Evolutionary conservation across 2,329 filamentous ascomycete genomes (phyloP).

Genomic region (Fusarium siculi): DNA sequence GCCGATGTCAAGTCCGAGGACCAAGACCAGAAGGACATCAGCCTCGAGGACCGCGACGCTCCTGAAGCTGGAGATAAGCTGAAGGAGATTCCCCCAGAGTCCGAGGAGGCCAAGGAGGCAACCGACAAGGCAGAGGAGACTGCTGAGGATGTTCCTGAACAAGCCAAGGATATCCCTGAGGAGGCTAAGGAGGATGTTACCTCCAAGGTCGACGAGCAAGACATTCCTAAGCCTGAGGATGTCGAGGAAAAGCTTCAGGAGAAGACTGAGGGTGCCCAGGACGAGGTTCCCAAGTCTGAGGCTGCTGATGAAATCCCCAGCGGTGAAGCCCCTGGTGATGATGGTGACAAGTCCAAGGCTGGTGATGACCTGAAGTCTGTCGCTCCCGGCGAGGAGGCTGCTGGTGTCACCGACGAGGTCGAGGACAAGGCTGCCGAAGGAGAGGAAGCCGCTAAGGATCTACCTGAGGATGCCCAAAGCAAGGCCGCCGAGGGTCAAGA

Average conservation of each 20-base stretch:
- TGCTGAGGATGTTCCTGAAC: conserved; percentile 20
- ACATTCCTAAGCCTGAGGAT: conserved; percentile 22
- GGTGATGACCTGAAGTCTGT: conserved; percentile 57
- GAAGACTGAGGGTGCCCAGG: conserved; percentile 24
- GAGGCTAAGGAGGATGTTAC: conserved; percentile 27
- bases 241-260: conserved; percentile 25
- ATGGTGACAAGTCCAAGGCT: conserved; percentile 30
- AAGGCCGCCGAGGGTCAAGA: conserved; percentile 42
- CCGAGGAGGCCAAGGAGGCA: conserved; percentile 23
- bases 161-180: conserved; percentile 27
- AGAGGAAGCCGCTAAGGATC: conserved; percentile 6
- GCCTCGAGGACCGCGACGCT: conserved; percentile 33
- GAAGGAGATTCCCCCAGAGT: conserved; percentile 29
- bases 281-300: conserved; percentile 39
- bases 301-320: conserved; percentile 4
- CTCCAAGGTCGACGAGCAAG: conserved; percentile 31
- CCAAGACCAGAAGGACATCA: conserved; percentile 25
- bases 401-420: conserved; percentile 40
- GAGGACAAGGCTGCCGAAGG: conserved; percentile 32
- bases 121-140: conserved; percentile 30
- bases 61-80: conserved; percentile 32
- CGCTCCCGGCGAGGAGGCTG: conserved; percentile 44
- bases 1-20: conserved; percentile 20
- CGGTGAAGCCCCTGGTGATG: conserved; percentile 4
- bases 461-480: conserved; percentile 4